Conservation (phyloP, 768 basidiomycete species). For the Gautieria morchelliformis region DNA sequence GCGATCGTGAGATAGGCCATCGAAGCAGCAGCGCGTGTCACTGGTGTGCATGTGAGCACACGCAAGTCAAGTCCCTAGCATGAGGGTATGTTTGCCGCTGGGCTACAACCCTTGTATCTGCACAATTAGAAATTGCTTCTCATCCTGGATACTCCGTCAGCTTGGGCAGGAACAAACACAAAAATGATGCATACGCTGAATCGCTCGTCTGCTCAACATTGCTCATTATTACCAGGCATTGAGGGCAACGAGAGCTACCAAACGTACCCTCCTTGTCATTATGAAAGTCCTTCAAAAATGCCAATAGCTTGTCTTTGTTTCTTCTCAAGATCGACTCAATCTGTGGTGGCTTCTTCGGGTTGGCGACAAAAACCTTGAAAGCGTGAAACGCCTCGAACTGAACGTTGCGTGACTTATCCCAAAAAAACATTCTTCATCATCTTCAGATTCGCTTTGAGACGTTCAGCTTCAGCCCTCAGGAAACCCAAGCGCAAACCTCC, state of each 20-base stretch:
- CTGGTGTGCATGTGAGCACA: too few relatives aligned
- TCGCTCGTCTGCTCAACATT: too few relatives aligned
- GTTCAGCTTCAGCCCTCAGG: neutral
- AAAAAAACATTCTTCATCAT: slow-evolving; percentile 99
- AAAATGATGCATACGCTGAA: too few relatives aligned
- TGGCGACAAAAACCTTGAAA: slow-evolving; percentile 99
- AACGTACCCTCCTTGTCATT: slow-evolving; percentile 82
- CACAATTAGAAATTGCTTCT: too few relatives aligned
- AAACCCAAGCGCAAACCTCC: neutral
- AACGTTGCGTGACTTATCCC: slow-evolving; percentile 99
- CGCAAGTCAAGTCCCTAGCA: too few relatives aligned
- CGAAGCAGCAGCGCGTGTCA: too few relatives aligned
- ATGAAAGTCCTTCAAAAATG: slow-evolving; percentile 88
- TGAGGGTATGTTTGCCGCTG: too few relatives aligned
- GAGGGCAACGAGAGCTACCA: neutral
- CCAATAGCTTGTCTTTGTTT: slow-evolving; percentile 89
- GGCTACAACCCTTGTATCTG: too few relatives aligned
- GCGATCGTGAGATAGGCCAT: too few relatives aligned
- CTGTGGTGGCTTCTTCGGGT: slow-evolving; percentile 96
- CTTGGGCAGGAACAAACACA: too few relatives aligned
- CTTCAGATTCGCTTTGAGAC: slow-evolving; percentile 68
- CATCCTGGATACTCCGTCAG: too few relatives aligned
- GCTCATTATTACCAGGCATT: neutral
- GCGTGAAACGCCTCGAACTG: slow-evolving; percentile 99
- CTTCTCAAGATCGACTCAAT: slow-evolving; percentile 84